Conservation (phyloP, 805 yeast genomes). For the Metschnikowia bowlesiae region DNA sequence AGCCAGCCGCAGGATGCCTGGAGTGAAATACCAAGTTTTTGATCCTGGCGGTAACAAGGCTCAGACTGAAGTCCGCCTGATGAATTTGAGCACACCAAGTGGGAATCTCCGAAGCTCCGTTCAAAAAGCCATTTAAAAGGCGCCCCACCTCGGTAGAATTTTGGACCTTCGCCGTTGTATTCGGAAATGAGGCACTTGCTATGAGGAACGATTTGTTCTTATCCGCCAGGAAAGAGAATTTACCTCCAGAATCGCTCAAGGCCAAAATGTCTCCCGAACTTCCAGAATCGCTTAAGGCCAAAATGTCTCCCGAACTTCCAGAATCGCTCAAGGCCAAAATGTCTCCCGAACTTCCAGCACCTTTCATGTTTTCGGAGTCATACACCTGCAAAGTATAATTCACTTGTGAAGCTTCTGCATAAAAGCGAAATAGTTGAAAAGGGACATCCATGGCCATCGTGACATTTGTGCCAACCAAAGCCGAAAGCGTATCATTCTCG, state of each 20-base stretch:
- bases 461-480: not conserved
- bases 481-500: not conserved
- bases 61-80: not conserved
- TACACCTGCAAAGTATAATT: constrained; percentile 1
- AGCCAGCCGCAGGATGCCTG: not conserved
- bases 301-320: not conserved
- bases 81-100: not conserved
- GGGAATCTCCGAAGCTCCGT: not conserved
- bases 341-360: not conserved
- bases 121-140: not conserved
- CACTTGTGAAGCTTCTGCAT: not conserved
- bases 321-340: not conserved
- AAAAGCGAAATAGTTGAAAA: not conserved
- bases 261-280: not conserved
- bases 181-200: not conserved
- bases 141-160: not conserved
- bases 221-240: not conserved
- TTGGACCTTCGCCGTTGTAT: not conserved
- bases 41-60: not conserved
- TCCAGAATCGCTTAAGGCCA: not conserved
- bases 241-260: not conserved
- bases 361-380: not conserved
- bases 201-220: not conserved
- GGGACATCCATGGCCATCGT: not conserved
- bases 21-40: not conserved